Conservation (phyloP, 2,329 filamentous ascomycete species). For the Septoria petroselini region DNA sequence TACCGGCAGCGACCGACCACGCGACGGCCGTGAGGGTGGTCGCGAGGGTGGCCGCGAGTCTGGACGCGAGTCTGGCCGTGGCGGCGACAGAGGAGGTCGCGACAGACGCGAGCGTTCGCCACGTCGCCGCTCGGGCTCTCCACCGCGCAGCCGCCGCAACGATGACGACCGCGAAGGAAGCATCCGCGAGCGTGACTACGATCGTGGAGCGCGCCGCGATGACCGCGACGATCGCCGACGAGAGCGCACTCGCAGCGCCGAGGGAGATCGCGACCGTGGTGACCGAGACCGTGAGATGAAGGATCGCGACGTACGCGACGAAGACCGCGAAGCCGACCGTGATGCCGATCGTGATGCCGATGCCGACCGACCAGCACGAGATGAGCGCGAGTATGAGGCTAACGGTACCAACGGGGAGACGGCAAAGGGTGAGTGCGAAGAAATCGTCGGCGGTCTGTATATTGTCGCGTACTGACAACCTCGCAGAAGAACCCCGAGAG, state of each 20-base stretch:
- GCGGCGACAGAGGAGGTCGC: slow-evolving; percentile 35
- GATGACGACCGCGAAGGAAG: slow-evolving; percentile 64
- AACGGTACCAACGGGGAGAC: slow-evolving; percentile 69
- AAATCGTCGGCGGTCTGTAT: neutral
- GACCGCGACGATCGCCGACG: slow-evolving; percentile 67
- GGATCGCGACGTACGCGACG: slow-evolving; percentile 52
- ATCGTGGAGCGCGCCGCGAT: slow-evolving; percentile 70
- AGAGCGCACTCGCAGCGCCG: slow-evolving; percentile 62
- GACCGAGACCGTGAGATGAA: slow-evolving; percentile 62
- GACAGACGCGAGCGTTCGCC: slow-evolving; percentile 65
- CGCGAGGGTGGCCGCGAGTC: slow-evolving; percentile 52
- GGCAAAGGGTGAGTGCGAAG: slow-evolving; percentile 67
- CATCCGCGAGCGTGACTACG: slow-evolving; percentile 71
- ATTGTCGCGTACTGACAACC: slow-evolving; percentile 29
- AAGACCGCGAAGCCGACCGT: slow-evolving; percentile 53
- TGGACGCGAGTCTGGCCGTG: slow-evolving; percentile 62
- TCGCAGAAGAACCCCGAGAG: slow-evolving; percentile 41
- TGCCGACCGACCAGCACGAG: slow-evolving; percentile 30
- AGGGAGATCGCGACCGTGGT: slow-evolving; percentile 53
- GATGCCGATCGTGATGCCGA: slow-evolving; percentile 33
- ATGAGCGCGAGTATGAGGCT: slow-evolving; percentile 36
- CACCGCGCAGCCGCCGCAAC: slow-evolving; percentile 59
- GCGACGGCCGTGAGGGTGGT: slow-evolving; percentile 56
- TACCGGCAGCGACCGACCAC: slow-evolving; percentile 58
- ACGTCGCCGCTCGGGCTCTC: slow-evolving; percentile 60